A percentile compares a stretch with the other conserved stretches of the same genome.
Conservation (phyloP, 768 basidiomycete genomes). For the Cantharellus anzutake region DNA sequence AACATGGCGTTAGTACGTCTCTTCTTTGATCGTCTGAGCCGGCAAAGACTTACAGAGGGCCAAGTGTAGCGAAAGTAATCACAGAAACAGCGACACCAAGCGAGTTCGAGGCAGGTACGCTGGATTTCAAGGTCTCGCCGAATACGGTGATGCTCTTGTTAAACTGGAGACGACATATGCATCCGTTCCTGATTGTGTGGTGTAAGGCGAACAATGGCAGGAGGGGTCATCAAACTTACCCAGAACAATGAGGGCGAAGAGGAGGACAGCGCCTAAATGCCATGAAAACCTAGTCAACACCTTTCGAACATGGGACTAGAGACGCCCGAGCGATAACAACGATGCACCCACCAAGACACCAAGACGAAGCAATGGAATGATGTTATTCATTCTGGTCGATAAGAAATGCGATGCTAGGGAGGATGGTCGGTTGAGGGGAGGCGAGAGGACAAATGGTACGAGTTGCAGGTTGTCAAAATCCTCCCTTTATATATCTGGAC, state of each 20-base stretch:
- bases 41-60: background rate
- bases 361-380: too few species aligned
- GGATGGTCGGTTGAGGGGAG: background rate
- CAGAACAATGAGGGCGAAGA: slow-evolving; percentile 7
- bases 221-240: background rate
- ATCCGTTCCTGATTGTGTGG: background rate
- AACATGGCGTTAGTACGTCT: background rate
- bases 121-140: background rate
- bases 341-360: background rate
- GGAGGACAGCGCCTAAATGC: slow-evolving; percentile 1
- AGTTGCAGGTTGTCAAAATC: too few species aligned
- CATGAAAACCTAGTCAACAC: background rate
- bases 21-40: background rate
- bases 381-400: too few species aligned
- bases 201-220: background rate
- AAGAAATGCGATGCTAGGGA: background rate
- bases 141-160: background rate
- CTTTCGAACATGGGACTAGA: background rate
- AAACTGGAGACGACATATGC: background rate
- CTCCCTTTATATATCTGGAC: too few species aligned
- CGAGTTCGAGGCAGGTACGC: background rate
- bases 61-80: background rate
- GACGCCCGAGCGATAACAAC: background rate
- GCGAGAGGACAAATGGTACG: background rate
- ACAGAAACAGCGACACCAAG: background rate